Conservation (phyloP, 352 stramenopile genomes). For the Phytophthora vignae region DNA sequence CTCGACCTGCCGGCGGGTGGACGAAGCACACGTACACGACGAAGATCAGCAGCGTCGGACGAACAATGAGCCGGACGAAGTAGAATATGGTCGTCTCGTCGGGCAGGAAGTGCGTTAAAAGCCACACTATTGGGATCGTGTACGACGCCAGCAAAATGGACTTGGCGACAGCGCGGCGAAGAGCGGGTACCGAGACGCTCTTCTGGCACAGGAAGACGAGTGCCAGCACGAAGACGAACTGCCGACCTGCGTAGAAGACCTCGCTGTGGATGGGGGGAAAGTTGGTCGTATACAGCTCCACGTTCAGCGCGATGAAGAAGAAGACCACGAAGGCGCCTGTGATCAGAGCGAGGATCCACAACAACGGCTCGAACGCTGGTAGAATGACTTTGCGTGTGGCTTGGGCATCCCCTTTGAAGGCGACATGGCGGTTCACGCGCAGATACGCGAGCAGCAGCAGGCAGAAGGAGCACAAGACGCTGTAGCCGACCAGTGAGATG, state of each 20-base stretch:
- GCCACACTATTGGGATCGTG: slow-evolving; percentile 50
- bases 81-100: slow-evolving; percentile 29
- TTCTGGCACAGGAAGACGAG: slow-evolving; percentile 69
- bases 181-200: slow-evolving; percentile 63
- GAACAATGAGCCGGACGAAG: slow-evolving; percentile 24
- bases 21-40: slow-evolving; percentile 47
- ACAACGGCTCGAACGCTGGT: slow-evolving; percentile 63
- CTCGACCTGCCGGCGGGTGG: slow-evolving; percentile 37
- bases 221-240: slow-evolving; percentile 66
- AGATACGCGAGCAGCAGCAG: slow-evolving; percentile 54
- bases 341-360: slow-evolving; percentile 51
- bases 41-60: slow-evolving; percentile 36
- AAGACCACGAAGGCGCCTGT: slow-evolving; percentile 42
- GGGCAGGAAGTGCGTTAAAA: slow-evolving; percentile 25
- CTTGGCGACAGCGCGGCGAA: slow-evolving; percentile 49
- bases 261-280: slow-evolving; percentile 45
- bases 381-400: slow-evolving; percentile 61
- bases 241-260: slow-evolving; percentile 50
- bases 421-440: slow-evolving; percentile 46
- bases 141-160: slow-evolving; percentile 54
- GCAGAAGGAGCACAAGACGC: slow-evolving; percentile 41
- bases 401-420: slow-evolving; percentile 50
- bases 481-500: slow-evolving; percentile 46
- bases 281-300: slow-evolving; percentile 39
- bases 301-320: slow-evolving; percentile 43